A percentile compares a stretch with the other conserved stretches of the same genome.
Evolutionary conservation across 2,329 filamentous ascomycete species (phyloP).

Genomic region (Monosporascus sp.): DNA sequence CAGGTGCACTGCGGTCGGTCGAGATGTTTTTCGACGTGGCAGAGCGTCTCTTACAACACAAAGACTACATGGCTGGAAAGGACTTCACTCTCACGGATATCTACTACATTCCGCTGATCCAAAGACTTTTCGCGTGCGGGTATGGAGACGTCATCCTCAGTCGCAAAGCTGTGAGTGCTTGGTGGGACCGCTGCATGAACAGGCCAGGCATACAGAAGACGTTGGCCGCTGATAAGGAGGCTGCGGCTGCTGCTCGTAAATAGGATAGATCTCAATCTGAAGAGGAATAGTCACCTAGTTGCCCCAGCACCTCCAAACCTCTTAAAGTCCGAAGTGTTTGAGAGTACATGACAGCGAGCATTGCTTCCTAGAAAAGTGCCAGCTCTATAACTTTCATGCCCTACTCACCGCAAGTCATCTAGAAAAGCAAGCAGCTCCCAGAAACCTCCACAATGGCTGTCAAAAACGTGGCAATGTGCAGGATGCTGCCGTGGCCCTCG

Average conservation of each 20-base stretch:
- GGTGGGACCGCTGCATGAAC: constrained; percentile 35
- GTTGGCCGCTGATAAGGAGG: constrained; percentile 30
- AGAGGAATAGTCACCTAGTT: too few species aligned
- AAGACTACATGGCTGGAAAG: too few species aligned
- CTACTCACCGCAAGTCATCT: too few species aligned
- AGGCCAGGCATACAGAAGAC: constrained; percentile 32
- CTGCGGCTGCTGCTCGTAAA: constrained; percentile 19
- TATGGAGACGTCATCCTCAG: constrained; percentile 31
- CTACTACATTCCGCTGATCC: constrained; percentile 41
- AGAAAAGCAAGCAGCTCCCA: too few species aligned
- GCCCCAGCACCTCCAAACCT: too few species aligned
- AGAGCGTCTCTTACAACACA: constrained; percentile 30
- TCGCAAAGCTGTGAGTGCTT: constrained; percentile 32
- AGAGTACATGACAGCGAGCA: too few species aligned
- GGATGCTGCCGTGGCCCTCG: too few species aligned
- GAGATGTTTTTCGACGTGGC: constrained; percentile 38
- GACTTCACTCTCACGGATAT: constrained; percentile 32
- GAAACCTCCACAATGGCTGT: too few species aligned
- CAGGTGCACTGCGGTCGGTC: constrained; percentile 30
- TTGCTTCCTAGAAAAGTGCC: too few species aligned
- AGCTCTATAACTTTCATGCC: too few species aligned
- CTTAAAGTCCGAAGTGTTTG: too few species aligned
- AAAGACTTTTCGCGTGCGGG: constrained; percentile 36
- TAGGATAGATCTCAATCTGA: constrained; percentile 5
- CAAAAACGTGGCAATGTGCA: too few species aligned